Evolutionary conservation across 768 basidiomycete genomes (phyloP), one percentile per base, ranked within the genome.

Genomic region (Boletellus sp.): DNA sequence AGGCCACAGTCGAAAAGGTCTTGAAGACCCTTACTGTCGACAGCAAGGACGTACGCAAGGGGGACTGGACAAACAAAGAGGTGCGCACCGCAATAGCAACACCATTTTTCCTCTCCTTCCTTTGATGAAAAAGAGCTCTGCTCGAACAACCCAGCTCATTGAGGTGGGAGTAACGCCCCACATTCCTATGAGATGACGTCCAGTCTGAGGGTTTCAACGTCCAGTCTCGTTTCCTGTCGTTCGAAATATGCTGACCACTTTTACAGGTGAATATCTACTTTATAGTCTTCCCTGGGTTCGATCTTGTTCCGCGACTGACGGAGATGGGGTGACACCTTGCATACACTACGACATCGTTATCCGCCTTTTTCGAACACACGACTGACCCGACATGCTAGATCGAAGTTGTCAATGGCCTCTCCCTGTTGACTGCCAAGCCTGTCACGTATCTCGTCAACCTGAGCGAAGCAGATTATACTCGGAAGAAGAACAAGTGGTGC

Each of bases 401-500:
- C 56, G 93, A 94, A 56, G 83, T 91, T 48, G 85, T 96, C 68
- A 96, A 96, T 70, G 70, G 81, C 39, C 83, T 99, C 50, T 80
- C 84, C 58, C 84, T 99, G 22, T 79, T 99, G 47, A 98, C 95
- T 16, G 94, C 96, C 47, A 97, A 97, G 67, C 90, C 95, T 31
- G 91, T 98, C 53, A 96, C 89, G 44, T 99, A 99, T 74, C 87
- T 99, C 43, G 94, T 97, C 73, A 99, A 99, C 72, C 74, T 99
- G 41, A 92, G 89, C 51, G 94, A 98, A 70, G 81, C 82, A 57
- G 96, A 99, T 67, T 99, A 90, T 62, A 72, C 90, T 52, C 85
- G 96, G 56, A 98, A 97, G 73, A 98, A 97, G 83, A 98, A 97
- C 76, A 98, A 97, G 77, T 98, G 96, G 94, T 87, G 51, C 37